Conservation (phyloP, 2,329 filamentous ascomycete species). For the Aspergillus oerlinghausenensis region DNA sequence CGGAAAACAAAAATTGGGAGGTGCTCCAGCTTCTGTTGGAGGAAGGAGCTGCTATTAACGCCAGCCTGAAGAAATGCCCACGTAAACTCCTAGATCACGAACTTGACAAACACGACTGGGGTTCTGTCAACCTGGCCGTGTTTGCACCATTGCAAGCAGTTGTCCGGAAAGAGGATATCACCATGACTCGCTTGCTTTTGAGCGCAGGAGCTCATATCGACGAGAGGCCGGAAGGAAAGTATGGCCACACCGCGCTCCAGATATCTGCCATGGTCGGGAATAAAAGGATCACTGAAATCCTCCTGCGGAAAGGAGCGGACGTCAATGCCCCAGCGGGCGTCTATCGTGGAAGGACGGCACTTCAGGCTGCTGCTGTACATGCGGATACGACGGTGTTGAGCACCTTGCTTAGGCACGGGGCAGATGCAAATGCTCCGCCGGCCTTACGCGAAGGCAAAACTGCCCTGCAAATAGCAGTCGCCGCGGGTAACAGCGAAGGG, state of each 20-base stretch:
- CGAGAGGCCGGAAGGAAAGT: conserved; percentile 8
- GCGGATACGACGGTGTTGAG: conserved; percentile 8
- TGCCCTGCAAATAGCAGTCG: conserved; percentile 15
- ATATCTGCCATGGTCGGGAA: conserved; percentile 15
- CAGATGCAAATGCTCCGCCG: conserved; percentile 29
- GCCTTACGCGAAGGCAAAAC: conserved; percentile 7
- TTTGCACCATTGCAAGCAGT: conserved; percentile 16
- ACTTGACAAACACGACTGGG: neutral
- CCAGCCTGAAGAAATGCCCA: conserved; percentile 8
- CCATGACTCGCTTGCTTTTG: conserved; percentile 16
- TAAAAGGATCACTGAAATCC: conserved; percentile 14
- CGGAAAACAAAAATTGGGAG: conserved; percentile 12
- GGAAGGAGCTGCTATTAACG: conserved; percentile 18
- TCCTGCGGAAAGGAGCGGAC: conserved; percentile 23
- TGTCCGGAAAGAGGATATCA: conserved; percentile 11
- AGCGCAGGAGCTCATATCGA: conserved; percentile 13
- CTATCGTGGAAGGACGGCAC: too few species aligned
- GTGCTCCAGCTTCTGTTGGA: conserved; percentile 19
- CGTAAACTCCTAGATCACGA: conserved; percentile 1
- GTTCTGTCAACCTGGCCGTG: neutral
- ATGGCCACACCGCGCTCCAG: conserved; percentile 22
- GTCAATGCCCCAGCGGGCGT: neutral
- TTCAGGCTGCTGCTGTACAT: conserved; percentile 7
- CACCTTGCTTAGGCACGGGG: conserved; percentile 25
- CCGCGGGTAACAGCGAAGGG: conserved; percentile 11